Evolutionary conservation across 2,329 filamentous ascomycete genomes (phyloP), one percentile per base, ranked within the genome.

Genomic region (Helotiales sp.): DNA sequence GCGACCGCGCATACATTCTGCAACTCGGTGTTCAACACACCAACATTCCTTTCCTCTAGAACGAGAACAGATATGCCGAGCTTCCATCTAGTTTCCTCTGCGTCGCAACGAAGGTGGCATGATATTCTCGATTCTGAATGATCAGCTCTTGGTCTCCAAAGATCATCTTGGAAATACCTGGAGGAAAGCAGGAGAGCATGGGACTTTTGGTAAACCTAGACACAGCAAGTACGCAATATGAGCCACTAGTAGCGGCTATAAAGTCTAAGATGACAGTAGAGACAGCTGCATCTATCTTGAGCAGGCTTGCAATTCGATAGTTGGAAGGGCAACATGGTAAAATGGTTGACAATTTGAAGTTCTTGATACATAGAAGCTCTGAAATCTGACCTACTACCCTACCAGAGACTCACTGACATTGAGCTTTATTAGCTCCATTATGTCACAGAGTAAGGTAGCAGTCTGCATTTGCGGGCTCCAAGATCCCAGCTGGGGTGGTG

Each of bases 21-120:
- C 0, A 81, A 67, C 54, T 82, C 75, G 50, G 75, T 76, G 66
- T 82, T 82, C 1, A 77, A 75, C 2, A 79, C 79, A 1, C 77
- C 80, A 2, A 81, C 75, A n/a, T 42, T 48, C 9, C 50, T 33
- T 25, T 15, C 27, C 27, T 57, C 55, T 4, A 66, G 67, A 24
- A 67, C 54, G 5, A 79, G 66, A 0, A 75, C 79, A 0, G 80
- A 60, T 81, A 83, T 7, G 77, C 79, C 2, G 76, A 78, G 54
- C 78, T 77, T 0, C 81, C 81, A 25, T 73, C 76, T 38, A 75
- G 68, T 6, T 59, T 59, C 8, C 79, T 73, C 3, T 83, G 66
- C 0, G 72, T 72, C 5, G 57, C 61, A 55, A 82, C 71, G 67
- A 75, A 80, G 4, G 73, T 70, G 27, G 72, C 74, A 30, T 73